Conservation (phyloP, 2,329 filamentous ascomycete species). For the Colletotrichum liriopes region DNA sequence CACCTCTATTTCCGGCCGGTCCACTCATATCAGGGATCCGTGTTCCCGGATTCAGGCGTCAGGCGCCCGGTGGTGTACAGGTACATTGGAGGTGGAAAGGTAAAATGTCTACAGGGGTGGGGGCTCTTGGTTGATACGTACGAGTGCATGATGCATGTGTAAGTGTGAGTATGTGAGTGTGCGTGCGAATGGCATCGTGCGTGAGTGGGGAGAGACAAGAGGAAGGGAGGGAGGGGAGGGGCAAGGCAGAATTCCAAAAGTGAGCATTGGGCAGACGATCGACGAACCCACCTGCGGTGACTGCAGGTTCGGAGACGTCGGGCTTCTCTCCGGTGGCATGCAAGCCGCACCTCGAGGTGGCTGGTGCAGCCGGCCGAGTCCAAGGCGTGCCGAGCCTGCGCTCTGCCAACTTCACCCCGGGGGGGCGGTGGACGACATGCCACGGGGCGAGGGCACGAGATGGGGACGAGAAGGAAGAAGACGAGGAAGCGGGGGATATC, state of each 20-base stretch:
- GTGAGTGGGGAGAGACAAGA: conserved; percentile 4
- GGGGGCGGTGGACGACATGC: neutral
- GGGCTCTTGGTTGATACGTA: neutral
- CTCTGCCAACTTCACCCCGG: neutral
- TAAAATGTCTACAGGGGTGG: neutral
- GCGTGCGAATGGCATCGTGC: neutral
- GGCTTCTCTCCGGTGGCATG: conserved; percentile 2
- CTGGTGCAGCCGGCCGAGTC: neutral
- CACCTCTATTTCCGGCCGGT: neutral
- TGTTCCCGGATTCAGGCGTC: conserved; percentile 15
- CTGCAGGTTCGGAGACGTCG: conserved; percentile 6
- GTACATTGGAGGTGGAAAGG: neutral
- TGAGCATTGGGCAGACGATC: neutral
- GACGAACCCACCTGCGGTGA: neutral
- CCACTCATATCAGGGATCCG: conserved; percentile 9
- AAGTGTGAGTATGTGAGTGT: neutral
- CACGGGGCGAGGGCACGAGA: neutral
- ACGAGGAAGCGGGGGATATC: too few relatives aligned
- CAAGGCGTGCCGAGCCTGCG: neutral
- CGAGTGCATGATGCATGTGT: neutral
- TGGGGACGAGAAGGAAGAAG: neutral
- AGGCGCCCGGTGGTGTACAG: neutral
- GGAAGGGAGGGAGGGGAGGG: neutral
- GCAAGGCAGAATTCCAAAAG: neutral
- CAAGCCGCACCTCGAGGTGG: conserved; percentile 6